Percentiles rank a stretch among this genome's conserved stretches.
phyloP scores from a whole-genome alignment of 495 filamentous ascomycete genomes.

The Chaetomium tenue region DNA sequence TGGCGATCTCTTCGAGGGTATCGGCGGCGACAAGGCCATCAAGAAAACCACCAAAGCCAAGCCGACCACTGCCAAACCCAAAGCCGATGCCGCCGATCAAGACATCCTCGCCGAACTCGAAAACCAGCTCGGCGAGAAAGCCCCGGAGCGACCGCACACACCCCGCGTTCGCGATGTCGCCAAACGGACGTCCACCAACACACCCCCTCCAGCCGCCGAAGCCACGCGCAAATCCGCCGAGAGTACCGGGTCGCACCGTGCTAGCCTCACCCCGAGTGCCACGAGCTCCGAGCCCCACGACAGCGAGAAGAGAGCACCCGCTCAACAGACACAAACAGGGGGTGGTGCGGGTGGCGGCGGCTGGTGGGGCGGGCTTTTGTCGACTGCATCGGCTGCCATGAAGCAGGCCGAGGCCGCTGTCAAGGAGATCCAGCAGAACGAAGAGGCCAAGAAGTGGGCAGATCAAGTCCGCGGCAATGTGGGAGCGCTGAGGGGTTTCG shows the following conservation, averaged over 20 bases:
- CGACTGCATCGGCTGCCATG: constrained; percentile 74
- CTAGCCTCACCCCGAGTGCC: constrained; percentile 55
- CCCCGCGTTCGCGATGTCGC: constrained; percentile 68
- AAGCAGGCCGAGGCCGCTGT: constrained; percentile 92
- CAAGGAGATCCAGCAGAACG: constrained; percentile 92
- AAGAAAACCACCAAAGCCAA: constrained; percentile 52
- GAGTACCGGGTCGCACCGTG: constrained; percentile 63
- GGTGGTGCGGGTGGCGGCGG: constrained; percentile 47
- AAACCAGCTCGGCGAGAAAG: constrained; percentile 63
- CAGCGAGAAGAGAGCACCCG: constrained; percentile 49
- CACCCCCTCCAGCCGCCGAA: constrained; percentile 54
- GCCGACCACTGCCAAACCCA: constrained; percentile 46
- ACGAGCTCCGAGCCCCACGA: constrained; percentile 53
- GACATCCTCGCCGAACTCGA: constrained; percentile 87
- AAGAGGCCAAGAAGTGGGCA: constrained; percentile 95
- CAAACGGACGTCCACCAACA: constrained; percentile 58
- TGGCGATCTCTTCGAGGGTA: constrained; percentile 74
- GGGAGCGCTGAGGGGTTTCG: constrained; percentile 71
- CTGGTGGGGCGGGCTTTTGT: constrained; percentile 90
- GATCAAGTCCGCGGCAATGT: constrained; percentile 93
- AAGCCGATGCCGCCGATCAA: constrained; percentile 49
- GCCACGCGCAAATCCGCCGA: constrained; percentile 68
- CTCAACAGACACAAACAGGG: constrained; percentile 37
- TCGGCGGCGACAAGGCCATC: constrained; percentile 53
- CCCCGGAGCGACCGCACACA: constrained; percentile 74